These are phyloP conservation scores for Claviceps arundinis DNA, from an alignment of 2,329 filamentous ascomycete species.

Conservation along the genomic window DNA sequence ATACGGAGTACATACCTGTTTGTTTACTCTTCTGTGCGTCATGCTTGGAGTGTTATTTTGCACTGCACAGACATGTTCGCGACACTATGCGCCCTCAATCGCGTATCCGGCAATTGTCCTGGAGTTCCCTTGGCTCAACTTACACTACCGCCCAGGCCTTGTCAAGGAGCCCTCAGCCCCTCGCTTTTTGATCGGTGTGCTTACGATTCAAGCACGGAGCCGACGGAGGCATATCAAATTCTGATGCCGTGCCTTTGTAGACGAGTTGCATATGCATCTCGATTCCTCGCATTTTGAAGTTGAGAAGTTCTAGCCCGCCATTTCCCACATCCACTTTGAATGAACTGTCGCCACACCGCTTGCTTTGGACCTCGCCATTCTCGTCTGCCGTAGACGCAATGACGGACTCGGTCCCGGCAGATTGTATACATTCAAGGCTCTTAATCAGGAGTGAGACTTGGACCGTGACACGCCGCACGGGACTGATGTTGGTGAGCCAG, in stretches of 20 bases:
- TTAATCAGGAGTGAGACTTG: constrained; percentile 64
- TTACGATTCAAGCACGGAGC: too few relatives aligned
- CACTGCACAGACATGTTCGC: background rate
- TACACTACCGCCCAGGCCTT: background rate
- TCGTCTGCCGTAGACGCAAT: constrained; percentile 66
- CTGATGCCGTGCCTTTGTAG: too few relatives aligned
- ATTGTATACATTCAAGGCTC: constrained; percentile 69
- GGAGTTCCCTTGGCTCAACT: background rate
- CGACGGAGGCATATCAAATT: too few relatives aligned
- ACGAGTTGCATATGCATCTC: background rate
- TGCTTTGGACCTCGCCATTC: constrained; percentile 46
- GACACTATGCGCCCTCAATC: background rate
- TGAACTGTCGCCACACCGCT: constrained; percentile 53
- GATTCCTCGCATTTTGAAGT: constrained; percentile 40
- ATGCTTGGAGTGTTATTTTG: background rate
- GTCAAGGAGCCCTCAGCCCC: background rate
- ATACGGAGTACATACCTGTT: too few relatives aligned
- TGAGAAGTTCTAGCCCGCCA: constrained; percentile 46
- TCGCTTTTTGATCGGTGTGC: too few relatives aligned
- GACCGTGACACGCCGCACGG: constrained; percentile 56
- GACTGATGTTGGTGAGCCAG: constrained; percentile 61
- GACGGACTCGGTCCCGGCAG: constrained; percentile 61
- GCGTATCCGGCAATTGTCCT: background rate
- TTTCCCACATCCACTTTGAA: constrained; percentile 70
- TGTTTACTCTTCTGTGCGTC: background rate